Conservation (phyloP, 129 eudicot species). For the Lonicera japonica region DNA sequence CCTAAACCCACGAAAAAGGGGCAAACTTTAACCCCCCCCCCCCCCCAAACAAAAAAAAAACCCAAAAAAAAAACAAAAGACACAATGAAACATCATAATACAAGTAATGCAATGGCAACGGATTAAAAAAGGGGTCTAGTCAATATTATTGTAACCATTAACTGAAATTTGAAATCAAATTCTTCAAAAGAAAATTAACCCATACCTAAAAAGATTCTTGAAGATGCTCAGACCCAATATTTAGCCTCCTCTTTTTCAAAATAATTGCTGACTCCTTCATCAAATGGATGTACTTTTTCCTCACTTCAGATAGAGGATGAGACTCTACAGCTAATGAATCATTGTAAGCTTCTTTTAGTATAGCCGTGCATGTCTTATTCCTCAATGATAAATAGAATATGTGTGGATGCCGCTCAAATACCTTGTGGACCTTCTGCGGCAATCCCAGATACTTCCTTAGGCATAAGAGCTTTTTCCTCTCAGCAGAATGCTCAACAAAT, state of each 20-base stretch:
- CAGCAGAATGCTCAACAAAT: constrained; percentile 77
- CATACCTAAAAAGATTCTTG: too few species aligned
- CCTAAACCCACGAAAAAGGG: too few species aligned
- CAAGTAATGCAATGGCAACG: too few species aligned
- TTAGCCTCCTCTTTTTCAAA: constrained; percentile 45
- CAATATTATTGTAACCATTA: too few species aligned
- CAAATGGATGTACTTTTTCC: constrained; percentile 54
- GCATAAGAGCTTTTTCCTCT: constrained; percentile 60
- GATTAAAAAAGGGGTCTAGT: too few species aligned
- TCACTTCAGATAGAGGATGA: constrained; percentile 62
- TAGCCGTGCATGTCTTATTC: constrained; percentile 65
- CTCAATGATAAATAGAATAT: constrained; percentile 66
- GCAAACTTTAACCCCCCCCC: too few species aligned
- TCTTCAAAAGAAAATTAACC: too few species aligned
- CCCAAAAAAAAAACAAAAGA: too few species aligned
- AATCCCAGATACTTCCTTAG: constrained; percentile 60
- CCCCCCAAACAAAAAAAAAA: too few species aligned
- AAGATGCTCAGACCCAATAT: constrained; percentile 11
- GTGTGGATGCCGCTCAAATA: constrained; percentile 75
- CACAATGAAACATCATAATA: too few species aligned
- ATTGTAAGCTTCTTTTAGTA: constrained; percentile 68
- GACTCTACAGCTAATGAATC: constrained; percentile 40
- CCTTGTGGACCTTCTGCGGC: constrained; percentile 84
- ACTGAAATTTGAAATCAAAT: too few species aligned
- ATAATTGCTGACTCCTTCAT: constrained; percentile 54